Evolutionary conservation across 768 basidiomycete genomes (phyloP), one percentile per base, ranked within the genome.

Genomic region (Leccinum boreale): DNA sequence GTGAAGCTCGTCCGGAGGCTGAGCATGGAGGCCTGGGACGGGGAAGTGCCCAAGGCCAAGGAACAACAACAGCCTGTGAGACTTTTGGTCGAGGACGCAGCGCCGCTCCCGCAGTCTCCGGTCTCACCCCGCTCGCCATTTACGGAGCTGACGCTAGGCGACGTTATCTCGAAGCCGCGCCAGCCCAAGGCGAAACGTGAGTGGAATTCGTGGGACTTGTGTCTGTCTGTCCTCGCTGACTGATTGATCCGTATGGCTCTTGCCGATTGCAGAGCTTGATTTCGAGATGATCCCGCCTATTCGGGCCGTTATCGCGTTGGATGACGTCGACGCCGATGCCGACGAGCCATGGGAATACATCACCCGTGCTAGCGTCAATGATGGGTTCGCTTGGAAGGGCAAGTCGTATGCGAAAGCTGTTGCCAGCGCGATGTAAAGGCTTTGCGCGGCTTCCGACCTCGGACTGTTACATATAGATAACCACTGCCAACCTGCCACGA

Each of bases 301-400:
- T 52, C 72, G 70, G 42, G 39, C 68, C 12, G 71, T 72, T 54
- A 72, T 72, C 47, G 71, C 60, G 45, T 61, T 74, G 59, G 71
- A 72, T 15, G 71, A 72, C 46, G 53, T 46, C 2, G 70, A 72
- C 36, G 53, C 44, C 1, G 70, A 72, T 11, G 48, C 50, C 5
- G 67, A 74, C 21, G 71, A 72, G 24, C 60, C 67, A 21, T 72
- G 71, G 71, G 72, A 72, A 35, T 73, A 74, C 50, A 36, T 72
- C 17, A 64, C 70, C 49, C 69, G 69, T 24, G 59, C 70, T 9
- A 66, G 68, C 47, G 10, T 70, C 31, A 56, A 59, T 33, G 69
- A 73, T 11, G 69, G 67, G 8, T 57, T 67, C 45, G 52, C 62
- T 46, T 71, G 70, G 70, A 67, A 64, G 67, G 69, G 65, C 55